Evolutionary conservation across 2,329 filamentous ascomycete species (phyloP).

Genomic region (Plenodomus biglobosus): DNA sequence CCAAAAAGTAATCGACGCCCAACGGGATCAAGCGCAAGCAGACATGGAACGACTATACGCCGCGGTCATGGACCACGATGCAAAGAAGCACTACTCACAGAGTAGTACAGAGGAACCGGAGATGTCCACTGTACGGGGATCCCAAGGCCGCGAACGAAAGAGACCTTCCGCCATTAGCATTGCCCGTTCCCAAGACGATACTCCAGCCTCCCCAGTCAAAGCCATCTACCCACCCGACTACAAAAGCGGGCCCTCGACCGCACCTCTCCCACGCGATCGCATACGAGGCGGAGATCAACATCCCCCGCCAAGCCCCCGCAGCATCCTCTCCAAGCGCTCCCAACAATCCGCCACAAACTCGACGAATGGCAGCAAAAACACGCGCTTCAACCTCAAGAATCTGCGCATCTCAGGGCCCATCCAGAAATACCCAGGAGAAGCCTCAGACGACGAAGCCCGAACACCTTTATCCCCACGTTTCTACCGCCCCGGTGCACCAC

Average conservation of each 20-base stretch:
- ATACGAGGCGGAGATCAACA: conserved; percentile 13
- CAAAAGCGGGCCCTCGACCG: conserved; percentile 27
- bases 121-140: background rate
- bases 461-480: conserved; percentile 59
- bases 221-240: conserved; percentile 53
- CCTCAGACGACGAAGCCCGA: conserved; percentile 50
- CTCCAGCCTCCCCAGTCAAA: conserved; percentile 46
- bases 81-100: conserved; percentile 47
- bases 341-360: conserved; percentile 41
- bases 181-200: conserved; percentile 24
- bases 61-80: conserved; percentile 87
- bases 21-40: conserved; percentile 72
- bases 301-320: conserved; percentile 36
- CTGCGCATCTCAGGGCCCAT: conserved; percentile 61
- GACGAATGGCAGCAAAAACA: conserved; percentile 43
- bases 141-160: conserved; percentile 12
- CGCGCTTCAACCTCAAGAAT: conserved; percentile 53
- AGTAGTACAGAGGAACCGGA: conserved; percentile 29
- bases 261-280: conserved; percentile 23
- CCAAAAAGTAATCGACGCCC: conserved; percentile 70
- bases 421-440: conserved; percentile 46
- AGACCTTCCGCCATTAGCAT: conserved; percentile 38
- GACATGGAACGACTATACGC: conserved; percentile 91
- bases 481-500: conserved; percentile 58
- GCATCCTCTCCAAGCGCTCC: conserved; percentile 40